Percentiles rank a stretch among this genome's conserved stretches.
phyloP scores from a whole-genome alignment of 306 rosid species.

The Dryas alaskensis region DNA sequence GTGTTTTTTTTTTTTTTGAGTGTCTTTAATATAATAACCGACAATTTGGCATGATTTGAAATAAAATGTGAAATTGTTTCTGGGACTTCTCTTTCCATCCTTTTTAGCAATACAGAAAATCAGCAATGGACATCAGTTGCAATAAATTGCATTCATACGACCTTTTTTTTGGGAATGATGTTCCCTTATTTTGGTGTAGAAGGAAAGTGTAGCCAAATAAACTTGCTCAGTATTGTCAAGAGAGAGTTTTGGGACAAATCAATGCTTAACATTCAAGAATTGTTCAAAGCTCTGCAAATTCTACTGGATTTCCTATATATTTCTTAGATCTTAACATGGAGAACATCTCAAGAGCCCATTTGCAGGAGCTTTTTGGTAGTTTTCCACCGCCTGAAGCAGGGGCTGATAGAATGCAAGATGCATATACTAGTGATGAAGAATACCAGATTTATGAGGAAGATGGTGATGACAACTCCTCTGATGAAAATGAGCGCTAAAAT shows the following conservation, averaged over 20 bases:
- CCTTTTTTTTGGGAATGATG: not conserved
- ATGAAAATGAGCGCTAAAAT: constrained; percentile 29
- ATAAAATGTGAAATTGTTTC: not conserved
- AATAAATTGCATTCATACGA: not conserved
- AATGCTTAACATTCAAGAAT: not conserved
- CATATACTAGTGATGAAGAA: constrained; percentile 55
- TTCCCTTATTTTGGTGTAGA: not conserved
- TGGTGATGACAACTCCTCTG: constrained; percentile 45
- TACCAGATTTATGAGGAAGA: constrained; percentile 64
- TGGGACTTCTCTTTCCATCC: not conserved
- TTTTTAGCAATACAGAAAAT: not conserved
- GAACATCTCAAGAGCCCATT: constrained; percentile 64
- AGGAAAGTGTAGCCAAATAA: not conserved
- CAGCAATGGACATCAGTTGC: not conserved
- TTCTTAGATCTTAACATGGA: constrained; percentile 51
- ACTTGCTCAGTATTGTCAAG: not conserved
- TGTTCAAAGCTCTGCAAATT: constrained; percentile 8
- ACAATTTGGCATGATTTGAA: constrained; percentile 8
- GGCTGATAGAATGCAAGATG: constrained; percentile 25
- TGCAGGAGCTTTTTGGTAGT: constrained; percentile 83
- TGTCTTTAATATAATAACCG: not conserved
- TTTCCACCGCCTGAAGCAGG: constrained; percentile 50
- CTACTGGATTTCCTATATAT: constrained; percentile 44
- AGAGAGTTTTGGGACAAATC: not conserved
- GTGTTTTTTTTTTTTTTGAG: not conserved